Conservation (phyloP, 176 grass and related monocot genomes). For the Aegilops speltoides region DNA sequence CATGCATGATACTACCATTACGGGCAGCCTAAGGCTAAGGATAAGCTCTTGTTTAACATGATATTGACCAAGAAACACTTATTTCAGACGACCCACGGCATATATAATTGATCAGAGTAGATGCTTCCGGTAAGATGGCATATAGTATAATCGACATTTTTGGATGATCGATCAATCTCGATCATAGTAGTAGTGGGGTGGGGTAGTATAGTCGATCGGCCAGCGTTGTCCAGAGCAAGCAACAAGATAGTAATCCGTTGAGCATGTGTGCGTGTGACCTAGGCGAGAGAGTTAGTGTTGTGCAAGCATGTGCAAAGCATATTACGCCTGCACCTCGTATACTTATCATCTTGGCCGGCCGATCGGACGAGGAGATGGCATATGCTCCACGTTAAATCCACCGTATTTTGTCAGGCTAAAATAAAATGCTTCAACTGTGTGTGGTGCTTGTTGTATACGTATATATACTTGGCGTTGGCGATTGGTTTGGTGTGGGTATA, state of each 20-base stretch:
- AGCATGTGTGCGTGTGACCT: not conserved
- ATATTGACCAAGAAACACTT: slow-evolving; percentile 19
- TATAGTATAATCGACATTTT: too few relatives aligned
- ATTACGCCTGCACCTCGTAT: not conserved
- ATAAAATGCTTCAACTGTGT: too few relatives aligned
- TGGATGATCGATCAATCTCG: too few relatives aligned
- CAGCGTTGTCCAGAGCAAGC: not conserved
- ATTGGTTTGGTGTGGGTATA: too few relatives aligned
- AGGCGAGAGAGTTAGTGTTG: not conserved
- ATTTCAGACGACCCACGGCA: not conserved
- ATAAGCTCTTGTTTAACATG: not conserved
- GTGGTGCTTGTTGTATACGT: too few relatives aligned
- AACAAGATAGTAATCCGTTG: not conserved
- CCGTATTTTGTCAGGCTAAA: too few relatives aligned
- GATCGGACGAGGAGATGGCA: too few relatives aligned
- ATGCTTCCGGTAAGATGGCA: not conserved
- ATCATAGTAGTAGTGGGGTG: not conserved
- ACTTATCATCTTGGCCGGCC: too few relatives aligned
- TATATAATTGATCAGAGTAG: not conserved
- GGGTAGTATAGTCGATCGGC: not conserved
- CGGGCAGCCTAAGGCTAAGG: too few relatives aligned
- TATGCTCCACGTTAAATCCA: too few relatives aligned
- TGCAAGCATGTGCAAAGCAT: not conserved
- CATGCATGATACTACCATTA: too few relatives aligned
- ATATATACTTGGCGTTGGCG: too few relatives aligned